Percentiles rank a stretch among this genome's conserved stretches.
phyloP scores from a whole-genome alignment of 345 rosid species.

The Brassica incana region DNA sequence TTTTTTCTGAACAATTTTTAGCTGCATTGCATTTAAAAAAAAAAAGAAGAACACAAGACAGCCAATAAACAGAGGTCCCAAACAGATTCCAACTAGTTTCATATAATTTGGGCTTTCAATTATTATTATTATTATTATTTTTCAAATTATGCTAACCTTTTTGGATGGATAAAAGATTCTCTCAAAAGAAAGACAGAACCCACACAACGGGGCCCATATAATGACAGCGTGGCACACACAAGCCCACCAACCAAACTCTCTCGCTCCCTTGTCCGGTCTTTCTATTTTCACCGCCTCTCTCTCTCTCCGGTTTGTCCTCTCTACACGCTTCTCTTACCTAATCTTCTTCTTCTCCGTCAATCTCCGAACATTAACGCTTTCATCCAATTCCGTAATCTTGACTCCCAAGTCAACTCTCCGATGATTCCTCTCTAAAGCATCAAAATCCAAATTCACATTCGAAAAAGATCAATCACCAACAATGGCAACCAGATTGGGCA shows the following conservation, averaged over 20 bases:
- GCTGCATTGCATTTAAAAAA: no score
- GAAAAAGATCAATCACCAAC: constrained; percentile 32
- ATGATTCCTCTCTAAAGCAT: not conserved
- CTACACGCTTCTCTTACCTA: not conserved
- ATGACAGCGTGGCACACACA: not conserved
- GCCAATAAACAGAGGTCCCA: not conserved
- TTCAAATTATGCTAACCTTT: not conserved
- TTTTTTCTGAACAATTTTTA: no score
- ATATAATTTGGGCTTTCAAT: not conserved
- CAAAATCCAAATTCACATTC: not conserved
- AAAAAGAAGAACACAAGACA: not conserved
- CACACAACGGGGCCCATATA: not conserved
- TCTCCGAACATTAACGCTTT: not conserved
- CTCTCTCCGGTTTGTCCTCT: not conserved
- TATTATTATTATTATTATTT: no score
- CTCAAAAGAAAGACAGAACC: not conserved
- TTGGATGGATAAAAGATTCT: not conserved
- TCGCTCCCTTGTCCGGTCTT: not conserved
- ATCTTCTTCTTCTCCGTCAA: constrained; percentile 3
- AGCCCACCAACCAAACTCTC: not conserved
- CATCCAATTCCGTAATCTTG: constrained; percentile 16
- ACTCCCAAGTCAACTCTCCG: constrained; percentile 13
- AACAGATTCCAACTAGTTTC: not conserved
- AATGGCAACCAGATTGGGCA: constrained; percentile 81
- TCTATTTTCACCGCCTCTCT: not conserved